Percentiles rank a stretch among this genome's conserved stretches.
phyloP scores from a whole-genome alignment of 305 asterid genomes.

The Plantago rigida region DNA sequence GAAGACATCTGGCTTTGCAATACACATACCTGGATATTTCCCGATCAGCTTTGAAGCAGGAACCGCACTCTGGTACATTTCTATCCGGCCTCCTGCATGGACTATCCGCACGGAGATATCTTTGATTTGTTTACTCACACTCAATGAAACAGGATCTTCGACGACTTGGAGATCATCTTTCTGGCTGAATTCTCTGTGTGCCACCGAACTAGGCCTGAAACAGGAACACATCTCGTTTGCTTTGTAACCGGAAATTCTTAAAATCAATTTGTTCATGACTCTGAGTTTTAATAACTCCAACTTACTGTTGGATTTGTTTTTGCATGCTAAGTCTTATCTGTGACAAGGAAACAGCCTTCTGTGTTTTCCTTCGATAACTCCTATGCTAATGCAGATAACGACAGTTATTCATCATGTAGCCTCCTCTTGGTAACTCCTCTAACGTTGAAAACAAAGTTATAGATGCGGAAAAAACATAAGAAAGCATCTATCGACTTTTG shows the following conservation, averaged over 20 bases:
- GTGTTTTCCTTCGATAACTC: slow-evolving; percentile 28
- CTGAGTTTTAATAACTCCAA: slow-evolving; percentile 2
- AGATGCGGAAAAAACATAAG: slow-evolving; percentile 4
- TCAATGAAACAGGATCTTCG: slow-evolving; percentile 27
- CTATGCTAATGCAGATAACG: slow-evolving; percentile 30
- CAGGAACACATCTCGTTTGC: slow-evolving; percentile 43
- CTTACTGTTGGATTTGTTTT: slow-evolving; percentile 8
- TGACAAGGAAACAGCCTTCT: background rate
- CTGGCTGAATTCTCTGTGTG: slow-evolving; percentile 22
- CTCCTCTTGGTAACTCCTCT: slow-evolving; percentile 36
- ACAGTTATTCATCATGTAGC: slow-evolving; percentile 16
- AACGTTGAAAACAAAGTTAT: slow-evolving; percentile 33
- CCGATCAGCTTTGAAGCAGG: slow-evolving; percentile 43
- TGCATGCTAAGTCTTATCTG: slow-evolving; percentile 17
- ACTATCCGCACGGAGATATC: slow-evolving; percentile 45
- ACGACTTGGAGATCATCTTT: slow-evolving; percentile 15
- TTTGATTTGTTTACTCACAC: slow-evolving; percentile 34
- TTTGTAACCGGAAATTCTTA: slow-evolving; percentile 24
- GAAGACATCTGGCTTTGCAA: slow-evolving; percentile 54
- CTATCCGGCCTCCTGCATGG: slow-evolving; percentile 60
- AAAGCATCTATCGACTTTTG: background rate
- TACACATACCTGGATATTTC: slow-evolving; percentile 44
- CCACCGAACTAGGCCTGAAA: slow-evolving; percentile 29
- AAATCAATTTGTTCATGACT: slow-evolving; percentile 13
- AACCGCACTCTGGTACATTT: slow-evolving; percentile 41